Evolutionary conservation across 345 rosid species (phyloP), one percentile per base, ranked within the genome.

Genomic region (Pseudoturritis turrita): DNA sequence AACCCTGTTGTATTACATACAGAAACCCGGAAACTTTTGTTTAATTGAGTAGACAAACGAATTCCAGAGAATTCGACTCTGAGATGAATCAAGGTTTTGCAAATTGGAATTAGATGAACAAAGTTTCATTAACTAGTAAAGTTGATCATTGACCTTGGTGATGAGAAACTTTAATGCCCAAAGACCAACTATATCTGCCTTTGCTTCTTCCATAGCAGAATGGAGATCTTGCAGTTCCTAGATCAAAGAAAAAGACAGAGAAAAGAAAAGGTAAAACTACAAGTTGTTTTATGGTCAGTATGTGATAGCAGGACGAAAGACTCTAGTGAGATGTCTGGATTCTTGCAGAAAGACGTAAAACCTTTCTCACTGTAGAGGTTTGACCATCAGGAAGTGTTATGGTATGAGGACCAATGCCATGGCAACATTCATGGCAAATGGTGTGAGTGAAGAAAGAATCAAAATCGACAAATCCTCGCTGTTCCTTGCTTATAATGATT

Each of bases 101-200:
- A 10, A 17, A 49, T 14, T 50, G 47, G 21, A 68, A 14, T 17
- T 17, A 41, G 13, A 53, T 31, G 62, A 40, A 35, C 22, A 21
- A 53, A 44, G 23, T 11, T 26, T 31, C 1, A 10, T 21, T 40
- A 72, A 74, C 45, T 44, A 53, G 23, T 59, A 12, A 7, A 55
- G 25, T 39, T 68, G 62, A 44, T 52, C 4, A 80, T 50, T 62
- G 6, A 91, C 98, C 96, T 84, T 82, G 50, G 63, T 23, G 59
- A 94, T 89, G 61, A 94, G 78, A 78, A 91, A 89, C 74, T 74
- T 91, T 36, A 94, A 83, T 14, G 98, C 97, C 98, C 98, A 94
- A 63, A 94, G 90, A 41, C 98, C 98, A 80, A 89, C 98, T 52
- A 94, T 91, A 73, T 94, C 97, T 44, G 96, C 98, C 81, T 94